A percentile compares a stretch with the other conserved stretches of the same genome.
Conservation (phyloP, 2,329 filamentous ascomycete species). For the Oidium heveae region DNA sequence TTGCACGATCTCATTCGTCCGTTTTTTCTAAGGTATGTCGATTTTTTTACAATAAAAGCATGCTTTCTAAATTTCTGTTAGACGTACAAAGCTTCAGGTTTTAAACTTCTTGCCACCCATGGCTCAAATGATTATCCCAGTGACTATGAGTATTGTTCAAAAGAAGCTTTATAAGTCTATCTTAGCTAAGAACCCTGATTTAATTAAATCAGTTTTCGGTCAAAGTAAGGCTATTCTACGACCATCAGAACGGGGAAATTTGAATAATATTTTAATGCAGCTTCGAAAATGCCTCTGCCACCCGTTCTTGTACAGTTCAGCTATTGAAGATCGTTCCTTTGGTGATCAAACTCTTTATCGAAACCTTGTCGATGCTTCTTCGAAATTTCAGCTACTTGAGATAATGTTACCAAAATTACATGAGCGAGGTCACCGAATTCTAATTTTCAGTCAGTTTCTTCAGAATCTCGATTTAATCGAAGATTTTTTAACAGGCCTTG, state of each 20-base stretch:
- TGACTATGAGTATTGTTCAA: conserved; percentile 86
- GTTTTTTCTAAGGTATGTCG: conserved; percentile 27
- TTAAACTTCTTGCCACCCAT: conserved; percentile 80
- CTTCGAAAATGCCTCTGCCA: conserved; percentile 86
- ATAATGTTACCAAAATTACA: conserved; percentile 70
- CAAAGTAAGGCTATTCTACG: conserved; percentile 32
- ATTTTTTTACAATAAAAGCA: background rate
- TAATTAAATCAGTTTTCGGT: conserved; percentile 70
- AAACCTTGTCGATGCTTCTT: conserved; percentile 74
- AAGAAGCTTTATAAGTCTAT: conserved; percentile 90
- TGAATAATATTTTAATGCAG: conserved; percentile 92
- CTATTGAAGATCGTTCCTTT: conserved; percentile 61
- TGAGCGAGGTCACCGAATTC: conserved; percentile 64
- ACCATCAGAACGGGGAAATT: conserved; percentile 44
- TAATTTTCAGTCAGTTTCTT: conserved; percentile 92
- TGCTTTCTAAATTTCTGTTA: conserved; percentile 7
- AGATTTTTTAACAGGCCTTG: conserved; percentile 63
- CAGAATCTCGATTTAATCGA: conserved; percentile 73
- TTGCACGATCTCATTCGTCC: conserved; percentile 64
- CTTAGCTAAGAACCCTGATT: conserved; percentile 64
- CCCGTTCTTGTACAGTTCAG: conserved; percentile 77
- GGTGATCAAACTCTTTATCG: conserved; percentile 37
- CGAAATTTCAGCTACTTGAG: conserved; percentile 66
- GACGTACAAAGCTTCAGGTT: conserved; percentile 73
- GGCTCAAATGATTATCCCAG: conserved; percentile 80